Evolutionary conservation across 2,329 filamentous ascomycete species (phyloP).

Genomic region (Epichloe scottii): DNA sequence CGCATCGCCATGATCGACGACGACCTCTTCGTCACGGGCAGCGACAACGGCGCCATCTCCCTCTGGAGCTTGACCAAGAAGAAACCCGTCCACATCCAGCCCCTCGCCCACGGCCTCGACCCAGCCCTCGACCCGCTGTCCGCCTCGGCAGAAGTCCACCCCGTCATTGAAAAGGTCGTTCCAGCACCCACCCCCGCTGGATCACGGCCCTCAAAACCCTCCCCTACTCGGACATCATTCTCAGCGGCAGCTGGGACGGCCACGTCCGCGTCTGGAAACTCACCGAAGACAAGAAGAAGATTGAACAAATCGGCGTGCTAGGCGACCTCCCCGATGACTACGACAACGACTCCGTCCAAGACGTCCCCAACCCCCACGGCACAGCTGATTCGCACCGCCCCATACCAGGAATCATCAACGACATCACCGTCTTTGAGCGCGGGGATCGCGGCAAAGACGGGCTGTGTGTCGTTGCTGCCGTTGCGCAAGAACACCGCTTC

Average conservation of each 20-base stretch:
- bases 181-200: slow-evolving; percentile 60
- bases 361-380: slow-evolving; percentile 8
- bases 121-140: slow-evolving; percentile 53
- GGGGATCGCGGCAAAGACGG: slow-evolving; percentile 66
- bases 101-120: slow-evolving; percentile 77
- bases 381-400: slow-evolving; percentile 8
- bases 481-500: slow-evolving; percentile 75
- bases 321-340: slow-evolving; percentile 27
- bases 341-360: slow-evolving; percentile 14
- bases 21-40: slow-evolving; percentile 81
- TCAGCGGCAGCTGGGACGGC: slow-evolving; percentile 89
- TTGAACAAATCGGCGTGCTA: slow-evolving; percentile 61
- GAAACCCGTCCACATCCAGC: slow-evolving; percentile 74
- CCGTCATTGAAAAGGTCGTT: slow-evolving; percentile 41
- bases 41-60: slow-evolving; percentile 76
- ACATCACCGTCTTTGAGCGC: slow-evolving; percentile 74
- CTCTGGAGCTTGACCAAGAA: slow-evolving; percentile 91
- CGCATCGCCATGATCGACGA: slow-evolving; percentile 82
- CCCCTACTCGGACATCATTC: slow-evolving; percentile 79
- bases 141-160: slow-evolving; percentile 59
- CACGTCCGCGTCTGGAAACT: slow-evolving; percentile 76
- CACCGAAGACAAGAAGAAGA: slow-evolving; percentile 65
- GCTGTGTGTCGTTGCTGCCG: slow-evolving; percentile 71
- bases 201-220: slow-evolving; percentile 81
- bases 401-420: slow-evolving; percentile 74